Conservation (phyloP, 2,329 filamentous ascomycete genomes). For the Aspergillus neoniger region DNA sequence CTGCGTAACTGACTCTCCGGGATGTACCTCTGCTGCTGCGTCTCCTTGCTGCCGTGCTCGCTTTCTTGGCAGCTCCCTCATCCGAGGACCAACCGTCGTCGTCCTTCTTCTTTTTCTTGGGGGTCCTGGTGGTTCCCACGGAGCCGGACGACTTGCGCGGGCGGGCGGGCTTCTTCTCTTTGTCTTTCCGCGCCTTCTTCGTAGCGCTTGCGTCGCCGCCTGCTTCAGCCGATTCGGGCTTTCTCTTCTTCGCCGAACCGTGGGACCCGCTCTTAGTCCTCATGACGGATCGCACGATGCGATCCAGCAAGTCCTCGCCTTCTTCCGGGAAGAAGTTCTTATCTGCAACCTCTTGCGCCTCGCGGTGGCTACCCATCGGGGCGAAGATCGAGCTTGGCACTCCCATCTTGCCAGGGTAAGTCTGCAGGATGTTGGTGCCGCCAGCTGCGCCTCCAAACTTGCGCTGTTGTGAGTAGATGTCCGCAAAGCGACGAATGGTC, state of each 20-base stretch:
- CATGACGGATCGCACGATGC: constrained; percentile 68
- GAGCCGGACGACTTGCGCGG: constrained; percentile 40
- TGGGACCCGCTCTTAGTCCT: constrained; percentile 56
- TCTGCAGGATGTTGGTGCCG: constrained; percentile 65
- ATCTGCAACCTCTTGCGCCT: constrained; percentile 81
- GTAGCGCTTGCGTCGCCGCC: constrained; percentile 27
- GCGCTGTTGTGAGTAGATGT: constrained; percentile 73
- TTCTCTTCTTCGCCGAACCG: constrained; percentile 43
- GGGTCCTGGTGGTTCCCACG: constrained; percentile 30
- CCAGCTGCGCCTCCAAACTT: constrained; percentile 45
- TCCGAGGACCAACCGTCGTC: constrained; percentile 46
- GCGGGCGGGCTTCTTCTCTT: constrained; percentile 33
- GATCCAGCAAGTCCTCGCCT: constrained; percentile 74
- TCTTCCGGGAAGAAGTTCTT: constrained; percentile 81
- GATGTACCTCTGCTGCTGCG: constrained; percentile 42
- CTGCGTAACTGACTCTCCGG: constrained; percentile 45
- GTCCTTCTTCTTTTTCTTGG: constrained; percentile 41
- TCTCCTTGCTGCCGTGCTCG: constrained; percentile 33
- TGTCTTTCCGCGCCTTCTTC: constrained; percentile 39
- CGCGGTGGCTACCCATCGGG: constrained; percentile 71
- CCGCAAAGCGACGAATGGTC: constrained; percentile 81
- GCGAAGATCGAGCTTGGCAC: constrained; percentile 78
- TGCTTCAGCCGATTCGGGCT: constrained; percentile 36
- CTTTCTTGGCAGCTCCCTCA: constrained; percentile 42
- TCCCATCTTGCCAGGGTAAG: constrained; percentile 77